phyloP scores from a whole-genome alignment of 2,329 filamentous ascomycete genomes.

The Microthyrium microscopicum region DNA sequence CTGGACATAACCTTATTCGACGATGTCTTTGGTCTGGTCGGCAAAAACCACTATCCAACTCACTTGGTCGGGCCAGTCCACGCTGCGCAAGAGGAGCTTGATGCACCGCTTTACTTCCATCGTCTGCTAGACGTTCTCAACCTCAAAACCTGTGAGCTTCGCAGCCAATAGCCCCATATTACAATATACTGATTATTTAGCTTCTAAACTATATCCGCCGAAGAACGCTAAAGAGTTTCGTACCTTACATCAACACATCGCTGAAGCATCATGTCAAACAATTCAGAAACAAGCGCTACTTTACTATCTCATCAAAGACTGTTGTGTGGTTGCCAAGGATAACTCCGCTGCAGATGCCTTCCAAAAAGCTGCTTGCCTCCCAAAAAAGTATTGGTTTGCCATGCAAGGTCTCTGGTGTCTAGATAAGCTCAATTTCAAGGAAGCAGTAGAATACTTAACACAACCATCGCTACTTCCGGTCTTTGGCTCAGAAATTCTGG shows the following conservation, averaged over 20 bases:
- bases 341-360: constrained; percentile 43
- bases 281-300: constrained; percentile 71
- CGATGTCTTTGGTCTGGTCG: no score
- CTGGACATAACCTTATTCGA: no score
- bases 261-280: constrained; percentile 44
- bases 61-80: no score
- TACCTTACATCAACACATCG: constrained; percentile 53
- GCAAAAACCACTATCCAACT: no score
- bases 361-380: constrained; percentile 46
- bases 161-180: constrained; percentile 5
- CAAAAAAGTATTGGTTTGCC: constrained; percentile 61
- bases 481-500: constrained; percentile 69
- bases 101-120: constrained; percentile 71
- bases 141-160: constrained; percentile 46
- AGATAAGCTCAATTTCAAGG: constrained; percentile 53
- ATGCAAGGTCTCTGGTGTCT: constrained; percentile 72
- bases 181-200: constrained; percentile 15
- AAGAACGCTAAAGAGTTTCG: constrained; percentile 50
- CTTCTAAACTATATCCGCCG: constrained; percentile 56
- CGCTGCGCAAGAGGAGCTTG: no score
- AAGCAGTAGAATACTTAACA: constrained; percentile 58
- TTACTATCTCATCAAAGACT: constrained; percentile 70
- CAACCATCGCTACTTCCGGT: constrained; percentile 66
- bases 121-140: constrained; percentile 55
- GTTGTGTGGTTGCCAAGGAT: constrained; percentile 39